A percentile compares a stretch with the other conserved stretches of the same genome.
Evolutionary conservation across 768 basidiomycete genomes (phyloP).

Genomic region (Tricholoma furcatifolium): DNA sequence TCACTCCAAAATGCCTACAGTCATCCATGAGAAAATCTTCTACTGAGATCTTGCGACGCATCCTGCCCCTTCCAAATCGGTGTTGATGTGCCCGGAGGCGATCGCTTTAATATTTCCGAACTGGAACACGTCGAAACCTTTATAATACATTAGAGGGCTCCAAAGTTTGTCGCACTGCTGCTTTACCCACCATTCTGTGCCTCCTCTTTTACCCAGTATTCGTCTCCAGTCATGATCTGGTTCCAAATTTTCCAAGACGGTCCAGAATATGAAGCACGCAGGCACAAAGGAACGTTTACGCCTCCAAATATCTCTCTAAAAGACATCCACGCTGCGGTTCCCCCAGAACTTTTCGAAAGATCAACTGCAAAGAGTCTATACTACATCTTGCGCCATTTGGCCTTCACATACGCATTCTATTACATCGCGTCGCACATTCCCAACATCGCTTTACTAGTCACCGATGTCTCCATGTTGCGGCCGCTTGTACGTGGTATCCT

Average conservation of each 20-base stretch:
- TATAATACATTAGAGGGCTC: constrained; percentile 13
- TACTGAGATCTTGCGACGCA: constrained; percentile 12
- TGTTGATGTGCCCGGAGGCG: constrained; percentile 14
- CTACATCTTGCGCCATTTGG: constrained; percentile 43
- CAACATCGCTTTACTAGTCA: constrained; percentile 2
- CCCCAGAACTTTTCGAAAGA: constrained; percentile 43
- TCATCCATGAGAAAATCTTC: constrained; percentile 10
- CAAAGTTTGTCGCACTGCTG: not conserved
- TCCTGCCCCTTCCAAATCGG: constrained; percentile 13
- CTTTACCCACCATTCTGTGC: not conserved
- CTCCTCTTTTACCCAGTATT: not conserved
- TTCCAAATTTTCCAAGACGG: constrained; percentile 45
- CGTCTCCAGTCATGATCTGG: constrained; percentile 31
- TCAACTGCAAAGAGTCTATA: constrained; percentile 41
- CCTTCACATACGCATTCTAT: constrained; percentile 37
- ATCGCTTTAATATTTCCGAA: constrained; percentile 19
- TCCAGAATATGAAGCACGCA: constrained; percentile 49
- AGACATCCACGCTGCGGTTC: constrained; percentile 47
- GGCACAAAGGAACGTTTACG: constrained; percentile 33
- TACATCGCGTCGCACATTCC: constrained; percentile 37
- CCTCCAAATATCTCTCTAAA: constrained; percentile 43
- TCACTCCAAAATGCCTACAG: not conserved
- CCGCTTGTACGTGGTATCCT: constrained; percentile 24
- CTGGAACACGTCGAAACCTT: constrained; percentile 9
- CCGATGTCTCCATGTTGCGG: constrained; percentile 11